Evolutionary conservation across 139 green algal genomes (phyloP).

Genomic region (Chlamydomonas schloesseri): DNA sequence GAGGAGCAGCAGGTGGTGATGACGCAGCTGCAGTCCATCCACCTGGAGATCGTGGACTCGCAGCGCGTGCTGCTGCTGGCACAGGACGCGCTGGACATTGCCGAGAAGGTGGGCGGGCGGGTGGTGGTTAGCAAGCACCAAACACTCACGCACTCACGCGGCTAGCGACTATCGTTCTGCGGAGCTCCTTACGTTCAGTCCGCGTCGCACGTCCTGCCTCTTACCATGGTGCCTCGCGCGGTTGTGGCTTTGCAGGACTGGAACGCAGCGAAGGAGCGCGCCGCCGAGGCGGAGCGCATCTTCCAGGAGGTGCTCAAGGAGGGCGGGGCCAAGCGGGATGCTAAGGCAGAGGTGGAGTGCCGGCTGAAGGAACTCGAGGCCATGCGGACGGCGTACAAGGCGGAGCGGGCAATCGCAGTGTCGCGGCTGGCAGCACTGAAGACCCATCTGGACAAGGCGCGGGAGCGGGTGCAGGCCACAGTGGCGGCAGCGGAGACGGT

Average conservation of each 20-base stretch:
- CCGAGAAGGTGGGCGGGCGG: neutral
- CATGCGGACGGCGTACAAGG: neutral
- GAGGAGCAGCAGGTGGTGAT: neutral
- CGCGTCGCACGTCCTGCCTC: too few species aligned
- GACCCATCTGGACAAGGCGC: neutral
- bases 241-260: too few species aligned
- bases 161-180: too few species aligned
- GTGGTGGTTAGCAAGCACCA: too few species aligned
- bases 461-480: neutral
- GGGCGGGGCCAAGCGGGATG: neutral
- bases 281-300: neutral
- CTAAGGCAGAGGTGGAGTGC: neutral
- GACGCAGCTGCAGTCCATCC: neutral
- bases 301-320: neutral
- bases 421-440: neutral
- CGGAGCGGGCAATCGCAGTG: neutral
- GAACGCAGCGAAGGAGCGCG: neutral
- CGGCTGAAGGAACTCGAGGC: neutral
- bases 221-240: too few species aligned
- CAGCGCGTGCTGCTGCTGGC: conserved; percentile 1
- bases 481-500: neutral
- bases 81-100: neutral
- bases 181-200: too few species aligned
- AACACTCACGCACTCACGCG: too few species aligned
- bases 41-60: neutral